Percentiles rank a stretch among this genome's conserved stretches.
phyloP scores from a whole-genome alignment of 139 green algal species.

The Closterium sp. region DNA sequence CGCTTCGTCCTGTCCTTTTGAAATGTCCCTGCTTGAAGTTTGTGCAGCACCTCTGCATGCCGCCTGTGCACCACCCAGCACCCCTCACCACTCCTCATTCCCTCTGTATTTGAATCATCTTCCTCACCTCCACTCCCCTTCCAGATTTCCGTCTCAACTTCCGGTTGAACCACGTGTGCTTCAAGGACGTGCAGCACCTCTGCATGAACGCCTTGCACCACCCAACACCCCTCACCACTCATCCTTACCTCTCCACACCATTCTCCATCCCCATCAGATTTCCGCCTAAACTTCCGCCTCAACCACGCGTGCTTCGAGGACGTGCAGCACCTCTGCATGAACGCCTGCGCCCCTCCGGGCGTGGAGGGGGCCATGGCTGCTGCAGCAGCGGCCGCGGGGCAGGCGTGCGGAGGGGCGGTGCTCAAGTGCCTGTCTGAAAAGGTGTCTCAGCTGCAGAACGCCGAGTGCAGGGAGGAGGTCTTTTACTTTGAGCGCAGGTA shows the following conservation, averaged over 20 bases:
- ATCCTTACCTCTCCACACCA: not conserved
- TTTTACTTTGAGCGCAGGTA: conserved; percentile 82
- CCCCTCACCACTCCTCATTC: not conserved
- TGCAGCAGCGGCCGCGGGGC: conserved; percentile 51
- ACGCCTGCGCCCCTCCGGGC: conserved; percentile 55
- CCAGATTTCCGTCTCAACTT: conserved; percentile 71
- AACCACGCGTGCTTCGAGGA: conserved; percentile 70
- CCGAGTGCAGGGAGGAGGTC: conserved; percentile 80
- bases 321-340: conserved; percentile 66
- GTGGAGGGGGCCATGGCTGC: not conserved
- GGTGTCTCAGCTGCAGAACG: too few species aligned
- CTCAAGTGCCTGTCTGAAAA: conserved; percentile 84
- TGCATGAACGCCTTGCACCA: too few species aligned
- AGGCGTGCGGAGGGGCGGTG: conserved; percentile 75
- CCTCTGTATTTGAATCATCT: too few species aligned
- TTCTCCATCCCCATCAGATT: conserved; percentile 59
- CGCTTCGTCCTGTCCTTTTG: too few species aligned
- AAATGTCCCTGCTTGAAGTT: too few species aligned
- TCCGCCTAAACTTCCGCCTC: conserved; percentile 84
- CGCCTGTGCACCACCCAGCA: too few species aligned
- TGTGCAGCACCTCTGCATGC: too few species aligned
- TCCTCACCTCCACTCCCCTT: not conserved
- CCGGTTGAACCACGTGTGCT: conserved; percentile 54
- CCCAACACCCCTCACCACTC: not conserved
- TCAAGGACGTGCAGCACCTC: too few species aligned